These are phyloP conservation scores for Allium cepa DNA, from an alignment of 106 monocot genomes.

Conservation along the genomic window DNA sequence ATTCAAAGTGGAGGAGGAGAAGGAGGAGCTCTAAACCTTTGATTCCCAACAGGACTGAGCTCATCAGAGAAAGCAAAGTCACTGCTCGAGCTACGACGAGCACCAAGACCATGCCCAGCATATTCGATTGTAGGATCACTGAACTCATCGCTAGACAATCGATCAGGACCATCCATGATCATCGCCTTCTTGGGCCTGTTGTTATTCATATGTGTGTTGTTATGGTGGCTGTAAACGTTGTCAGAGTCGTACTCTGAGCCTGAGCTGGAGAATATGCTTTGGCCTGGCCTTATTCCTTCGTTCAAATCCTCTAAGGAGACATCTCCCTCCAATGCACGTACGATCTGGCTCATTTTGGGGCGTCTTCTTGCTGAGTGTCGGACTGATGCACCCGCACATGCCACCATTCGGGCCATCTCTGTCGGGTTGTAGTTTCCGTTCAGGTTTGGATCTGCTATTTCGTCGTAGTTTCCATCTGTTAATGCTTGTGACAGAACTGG, in stretches of 20 bases:
- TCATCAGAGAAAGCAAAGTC: constrained; percentile 28
- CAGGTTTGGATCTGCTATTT: constrained; percentile 57
- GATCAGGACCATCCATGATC: constrained; percentile 26
- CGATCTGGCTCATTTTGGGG: constrained; percentile 95
- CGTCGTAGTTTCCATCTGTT: constrained; percentile 64
- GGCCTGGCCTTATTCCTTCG: constrained; percentile 54
- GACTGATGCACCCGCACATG: constrained; percentile 65
- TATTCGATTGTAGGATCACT: constrained; percentile 18
- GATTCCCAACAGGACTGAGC: constrained; percentile 21
- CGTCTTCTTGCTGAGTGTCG: constrained; percentile 87
- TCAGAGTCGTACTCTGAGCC: constrained; percentile 49
- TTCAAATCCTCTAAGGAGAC: constrained; percentile 60
- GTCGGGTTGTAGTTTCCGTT: constrained; percentile 42
- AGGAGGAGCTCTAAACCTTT: constrained; percentile 10
- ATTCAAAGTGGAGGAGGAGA: neutral
- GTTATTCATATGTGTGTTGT: constrained; percentile 15
- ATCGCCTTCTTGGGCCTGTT: constrained; percentile 13
- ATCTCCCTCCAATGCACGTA: constrained; percentile 57
- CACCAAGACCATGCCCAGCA: neutral
- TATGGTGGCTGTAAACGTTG: constrained; percentile 9
- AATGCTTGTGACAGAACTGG: constrained; percentile 50
- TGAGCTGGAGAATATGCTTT: constrained; percentile 53
- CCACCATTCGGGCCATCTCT: constrained; percentile 80
- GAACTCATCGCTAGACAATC: constrained; percentile 27
- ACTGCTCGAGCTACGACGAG: constrained; percentile 23